These are phyloP conservation scores for Kodamaea fungicola DNA, from an alignment of 1,139 yeast species.

Conservation along the genomic window DNA sequence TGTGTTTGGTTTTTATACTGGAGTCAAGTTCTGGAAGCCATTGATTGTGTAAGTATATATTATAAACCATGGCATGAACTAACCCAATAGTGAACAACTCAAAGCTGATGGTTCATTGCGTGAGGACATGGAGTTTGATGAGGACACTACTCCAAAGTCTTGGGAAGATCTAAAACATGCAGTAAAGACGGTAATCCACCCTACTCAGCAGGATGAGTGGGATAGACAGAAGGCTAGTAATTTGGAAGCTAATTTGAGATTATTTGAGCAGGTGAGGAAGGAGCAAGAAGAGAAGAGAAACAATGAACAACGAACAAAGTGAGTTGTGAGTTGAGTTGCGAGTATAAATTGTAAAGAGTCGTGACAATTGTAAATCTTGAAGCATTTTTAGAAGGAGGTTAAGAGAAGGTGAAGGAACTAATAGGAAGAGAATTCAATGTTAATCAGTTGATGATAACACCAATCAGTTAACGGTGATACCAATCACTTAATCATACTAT, in stretches of 20 bases:
- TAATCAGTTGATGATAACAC: too few relatives aligned
- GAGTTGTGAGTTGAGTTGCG: too few relatives aligned
- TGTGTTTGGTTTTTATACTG: conserved; percentile 45
- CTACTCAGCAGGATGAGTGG: conserved; percentile 8
- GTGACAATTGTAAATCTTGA: too few relatives aligned
- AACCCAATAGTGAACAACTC: conserved; percentile 52
- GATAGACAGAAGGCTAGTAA: conserved; percentile 6
- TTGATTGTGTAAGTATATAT: conserved; percentile 56
- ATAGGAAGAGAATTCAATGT: too few relatives aligned
- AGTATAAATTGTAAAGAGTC: too few relatives aligned
- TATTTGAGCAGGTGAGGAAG: conserved; percentile 5
- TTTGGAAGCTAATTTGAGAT: conserved; percentile 7
- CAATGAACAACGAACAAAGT: too few relatives aligned
- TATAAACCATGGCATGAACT: conserved; percentile 10
- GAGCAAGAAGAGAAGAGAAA: conserved; percentile 2
- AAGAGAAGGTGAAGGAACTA: too few relatives aligned
- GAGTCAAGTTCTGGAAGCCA: conserved; percentile 73
- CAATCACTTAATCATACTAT: too few relatives aligned
- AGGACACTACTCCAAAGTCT: conserved; percentile 35
- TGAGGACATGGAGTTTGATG: conserved; percentile 52
- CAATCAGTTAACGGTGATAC: too few relatives aligned
- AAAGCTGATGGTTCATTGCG: conserved; percentile 66
- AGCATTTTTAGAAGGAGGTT: too few relatives aligned
- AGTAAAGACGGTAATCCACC: conserved; percentile 15
- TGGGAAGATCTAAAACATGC: conserved; percentile 37